Conservation (phyloP, 495 filamentous ascomycete genomes). For the Aspergillus conjunctus region DNA sequence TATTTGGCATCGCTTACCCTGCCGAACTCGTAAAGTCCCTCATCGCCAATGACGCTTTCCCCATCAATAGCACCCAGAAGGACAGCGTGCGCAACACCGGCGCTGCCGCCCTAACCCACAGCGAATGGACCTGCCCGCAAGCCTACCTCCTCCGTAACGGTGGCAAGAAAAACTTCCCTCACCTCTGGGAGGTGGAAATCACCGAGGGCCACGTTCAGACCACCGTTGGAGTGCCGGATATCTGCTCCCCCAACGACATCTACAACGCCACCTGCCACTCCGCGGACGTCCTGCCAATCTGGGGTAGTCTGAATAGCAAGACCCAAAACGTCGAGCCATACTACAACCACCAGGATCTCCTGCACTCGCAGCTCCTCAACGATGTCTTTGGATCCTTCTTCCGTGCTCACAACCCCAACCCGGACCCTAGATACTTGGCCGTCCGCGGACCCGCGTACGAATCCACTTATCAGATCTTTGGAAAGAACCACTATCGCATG, state of each 20-base stretch:
- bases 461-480: conserved; percentile 16
- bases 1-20: conserved; percentile 25
- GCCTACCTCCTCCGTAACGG: conserved; percentile 28
- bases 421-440: conserved; percentile 18
- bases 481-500: conserved; percentile 15
- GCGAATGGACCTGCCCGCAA: conserved; percentile 34
- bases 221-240: conserved; percentile 20
- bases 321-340: conserved; percentile 33
- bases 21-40: conserved; percentile 22
- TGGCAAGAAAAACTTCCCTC: conserved; percentile 21
- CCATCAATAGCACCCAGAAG: conserved; percentile 20
- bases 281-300: conserved; percentile 33
- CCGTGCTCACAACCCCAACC: conserved; percentile 28
- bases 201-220: conserved; percentile 31
- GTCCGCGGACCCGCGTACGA: conserved; percentile 29
- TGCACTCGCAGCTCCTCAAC: conserved; percentile 32
- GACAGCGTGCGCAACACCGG: conserved; percentile 27
- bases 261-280: conserved; percentile 37
- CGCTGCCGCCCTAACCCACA: conserved; percentile 26
- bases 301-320: conserved; percentile 37
- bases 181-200: conserved; percentile 30
- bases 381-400: conserved; percentile 33
- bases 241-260: conserved; percentile 33
- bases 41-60: conserved; percentile 22
- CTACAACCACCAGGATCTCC: conserved; percentile 25